Evolutionary conservation across 345 rosid species (phyloP).

Genomic region (Corchorus olitorius): DNA sequence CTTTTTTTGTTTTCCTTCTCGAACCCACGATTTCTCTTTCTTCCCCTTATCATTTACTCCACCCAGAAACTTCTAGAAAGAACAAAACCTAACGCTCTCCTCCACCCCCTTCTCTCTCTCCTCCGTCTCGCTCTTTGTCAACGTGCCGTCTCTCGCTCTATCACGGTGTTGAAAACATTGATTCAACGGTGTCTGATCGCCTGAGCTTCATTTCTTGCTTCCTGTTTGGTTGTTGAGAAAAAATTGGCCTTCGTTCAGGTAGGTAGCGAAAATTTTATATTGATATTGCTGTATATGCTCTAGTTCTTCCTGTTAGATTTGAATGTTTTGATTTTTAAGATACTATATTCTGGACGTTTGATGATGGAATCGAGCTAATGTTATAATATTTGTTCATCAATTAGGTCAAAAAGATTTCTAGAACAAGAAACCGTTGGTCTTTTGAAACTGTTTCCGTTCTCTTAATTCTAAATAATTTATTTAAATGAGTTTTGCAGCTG

Average conservation of each 20-base stretch:
- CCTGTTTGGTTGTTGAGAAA: conserved; percentile 30
- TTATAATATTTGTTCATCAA: not conserved
- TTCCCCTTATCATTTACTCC: conserved; percentile 48
- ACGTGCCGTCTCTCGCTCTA: not conserved
- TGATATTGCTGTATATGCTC: not conserved
- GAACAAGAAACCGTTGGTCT: not conserved
- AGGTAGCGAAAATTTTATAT: not conserved
- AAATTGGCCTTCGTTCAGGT: conserved; percentile 2
- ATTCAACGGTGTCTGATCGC: not conserved
- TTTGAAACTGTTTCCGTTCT: conserved; percentile 10
- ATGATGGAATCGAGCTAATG: not conserved
- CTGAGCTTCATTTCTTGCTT: not conserved
- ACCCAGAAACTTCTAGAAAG: conserved; percentile 86
- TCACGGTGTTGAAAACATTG: not conserved
- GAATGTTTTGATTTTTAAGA: not conserved
- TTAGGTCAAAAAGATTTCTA: not conserved
- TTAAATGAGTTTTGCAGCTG: not conserved
- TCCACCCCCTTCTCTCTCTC: not conserved
- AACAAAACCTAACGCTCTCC: conserved; percentile 25
- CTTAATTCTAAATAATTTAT: not conserved
- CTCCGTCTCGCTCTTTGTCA: not conserved
- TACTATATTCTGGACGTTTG: not conserved
- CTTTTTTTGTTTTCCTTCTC: conserved; percentile 33
- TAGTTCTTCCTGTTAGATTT: conserved; percentile 10
- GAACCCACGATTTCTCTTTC: conserved; percentile 33